Percentiles rank a stretch among this genome's conserved stretches.
Evolutionary conservation across 495 filamentous ascomycete species (phyloP).

Genomic region (Penicillium steckii): DNA sequence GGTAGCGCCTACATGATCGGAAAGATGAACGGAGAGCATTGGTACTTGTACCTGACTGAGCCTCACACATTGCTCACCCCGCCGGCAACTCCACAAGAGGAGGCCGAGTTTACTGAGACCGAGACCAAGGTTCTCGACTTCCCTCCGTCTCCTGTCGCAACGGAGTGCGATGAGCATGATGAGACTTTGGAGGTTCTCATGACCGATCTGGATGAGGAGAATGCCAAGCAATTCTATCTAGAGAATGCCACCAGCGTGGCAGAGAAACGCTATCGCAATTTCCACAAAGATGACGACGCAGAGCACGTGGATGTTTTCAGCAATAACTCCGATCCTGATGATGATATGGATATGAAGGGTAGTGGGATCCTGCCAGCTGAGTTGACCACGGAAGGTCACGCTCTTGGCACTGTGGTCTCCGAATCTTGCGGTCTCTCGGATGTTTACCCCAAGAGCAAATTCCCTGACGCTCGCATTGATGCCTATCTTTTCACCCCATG

Average conservation of each 20-base stretch:
- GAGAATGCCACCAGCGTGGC: conserved; percentile 89
- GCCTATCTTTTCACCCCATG: conserved; percentile 97
- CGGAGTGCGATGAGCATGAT: conserved; percentile 56
- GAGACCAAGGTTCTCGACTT: conserved; percentile 66
- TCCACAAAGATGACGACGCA: conserved; percentile 45
- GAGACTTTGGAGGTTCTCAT: conserved; percentile 98
- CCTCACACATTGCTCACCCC: conserved; percentile 80
- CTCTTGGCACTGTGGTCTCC: conserved; percentile 89
- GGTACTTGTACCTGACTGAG: conserved; percentile 96
- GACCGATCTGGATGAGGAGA: conserved; percentile 92
- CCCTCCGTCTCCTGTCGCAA: conserved; percentile 36
- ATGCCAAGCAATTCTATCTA: conserved; percentile 95
- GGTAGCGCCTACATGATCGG: conserved; percentile 99
- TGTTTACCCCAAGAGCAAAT: conserved; percentile 81
- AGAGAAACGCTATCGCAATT: conserved; percentile 65
- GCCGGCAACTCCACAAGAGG: conserved; percentile 68
- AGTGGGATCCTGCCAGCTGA: conserved; percentile 65
- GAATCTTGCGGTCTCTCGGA: conserved; percentile 86
- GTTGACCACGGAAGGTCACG: conserved; percentile 88
- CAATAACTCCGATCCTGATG: conserved; percentile 69
- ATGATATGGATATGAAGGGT: conserved; percentile 53
- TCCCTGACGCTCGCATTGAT: conserved; percentile 92
- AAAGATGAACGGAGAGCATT: conserved; percentile 99
- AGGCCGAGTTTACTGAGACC: conserved; percentile 52
- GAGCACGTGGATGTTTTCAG: conserved; percentile 74